phyloP scores from a whole-genome alignment of 2,329 filamentous ascomycete genomes.

The Colletotrichum sp. region DNA sequence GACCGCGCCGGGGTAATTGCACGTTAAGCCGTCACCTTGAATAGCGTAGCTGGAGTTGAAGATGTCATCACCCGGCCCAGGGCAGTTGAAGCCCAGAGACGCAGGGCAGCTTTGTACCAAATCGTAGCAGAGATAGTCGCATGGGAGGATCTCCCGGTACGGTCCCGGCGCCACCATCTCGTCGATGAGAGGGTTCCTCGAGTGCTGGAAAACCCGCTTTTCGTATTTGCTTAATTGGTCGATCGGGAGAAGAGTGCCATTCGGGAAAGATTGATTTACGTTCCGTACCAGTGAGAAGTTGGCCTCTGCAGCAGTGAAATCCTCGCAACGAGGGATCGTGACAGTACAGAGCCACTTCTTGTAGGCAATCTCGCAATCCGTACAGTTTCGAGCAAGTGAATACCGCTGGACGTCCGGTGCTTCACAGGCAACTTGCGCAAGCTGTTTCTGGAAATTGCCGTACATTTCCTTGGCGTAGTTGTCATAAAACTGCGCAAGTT shows the following conservation, averaged over 20 bases:
- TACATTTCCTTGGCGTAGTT: conserved; percentile 72
- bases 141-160: conserved; percentile 92
- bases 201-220: conserved; percentile 52
- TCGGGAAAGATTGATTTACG: conserved; percentile 70
- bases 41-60: conserved; percentile 52
- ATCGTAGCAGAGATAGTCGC: conserved; percentile 84
- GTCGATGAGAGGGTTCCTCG: conserved; percentile 78
- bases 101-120: conserved; percentile 87
- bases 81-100: conserved; percentile 76
- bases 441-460: conserved; percentile 77
- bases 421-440: conserved; percentile 87
- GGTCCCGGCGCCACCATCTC: conserved; percentile 75
- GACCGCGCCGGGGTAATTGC: conserved; percentile 66
- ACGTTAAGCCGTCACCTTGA: conserved; percentile 39
- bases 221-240: conserved; percentile 31
- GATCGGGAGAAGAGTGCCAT: conserved; percentile 61
- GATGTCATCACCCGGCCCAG: conserved; percentile 40
- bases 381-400: conserved; percentile 78
- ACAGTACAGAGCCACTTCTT: conserved; percentile 96
- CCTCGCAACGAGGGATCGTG: conserved; percentile 88
- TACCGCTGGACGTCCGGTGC: conserved; percentile 75
- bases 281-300: conserved; percentile 63
- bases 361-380: conserved; percentile 79
- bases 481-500: conserved; percentile 79
- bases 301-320: conserved; percentile 65